Base-by-base conservation (phyloP, 208 protist species). In the Angomonas deanei region DNA sequence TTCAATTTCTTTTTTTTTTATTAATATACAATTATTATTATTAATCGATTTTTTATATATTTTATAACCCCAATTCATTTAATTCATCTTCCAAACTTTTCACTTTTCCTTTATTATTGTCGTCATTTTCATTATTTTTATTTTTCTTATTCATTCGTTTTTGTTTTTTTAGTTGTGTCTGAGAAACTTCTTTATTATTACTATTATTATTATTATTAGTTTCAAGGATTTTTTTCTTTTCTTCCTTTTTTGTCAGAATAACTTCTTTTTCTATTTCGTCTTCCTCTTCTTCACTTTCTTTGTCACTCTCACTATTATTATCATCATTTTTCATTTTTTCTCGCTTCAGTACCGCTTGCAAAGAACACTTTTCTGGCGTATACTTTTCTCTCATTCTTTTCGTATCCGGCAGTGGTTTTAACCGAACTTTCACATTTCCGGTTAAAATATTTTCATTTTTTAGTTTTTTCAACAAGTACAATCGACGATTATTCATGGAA, bases 71-170 rank as follows among this genome's bases (percentile, higher is more conserved):
- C 36, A 38, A 6, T 47, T 26, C 57, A 23, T 53, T 53, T 1
- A 63, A 28, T 50, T 30, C 21, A 50, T 52, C 30, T 59, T 49
- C 21, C 49, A 50, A 27, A 3, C 4, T 32, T 63, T 50, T 53
- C 19, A 47, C 10, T 28, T 27, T 38, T 50, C 21, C 39, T 64
- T 27, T 52, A 31, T 60, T 67, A 42, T 55, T 31, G 21, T 58
- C 53, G 54, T 57, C 50, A 65, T 67, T 34, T 64, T 64, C 3
- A 50, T 19, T 34, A 50, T 64, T 55, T 47, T 49, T 8, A 38
- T 56, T 39, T 23, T 64, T 63, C 17, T 49, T 68, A 62, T 68
- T n/a, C 8, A 6, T 19, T 55, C 26, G 3, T 56, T 55, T 21
- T 55, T 48, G 47, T n/a, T 15, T 53, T 64, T 53, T 54, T 28